These are phyloP conservation scores for Hypoxylon sp. DNA, from an alignment of 2,329 filamentous ascomycete species.

Conservation along the genomic window DNA sequence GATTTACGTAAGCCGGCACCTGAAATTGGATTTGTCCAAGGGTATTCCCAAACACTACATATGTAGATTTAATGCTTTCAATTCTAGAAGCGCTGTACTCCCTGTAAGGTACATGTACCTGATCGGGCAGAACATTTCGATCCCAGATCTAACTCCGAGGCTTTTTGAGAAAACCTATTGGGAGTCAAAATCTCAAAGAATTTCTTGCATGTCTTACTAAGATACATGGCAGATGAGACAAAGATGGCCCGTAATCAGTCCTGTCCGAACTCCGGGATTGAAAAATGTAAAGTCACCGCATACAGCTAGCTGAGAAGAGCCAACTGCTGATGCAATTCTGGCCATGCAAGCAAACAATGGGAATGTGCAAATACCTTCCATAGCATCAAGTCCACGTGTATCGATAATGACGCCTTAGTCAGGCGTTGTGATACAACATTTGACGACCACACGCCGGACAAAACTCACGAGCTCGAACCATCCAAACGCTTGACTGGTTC, in stretches of 20 bases:
- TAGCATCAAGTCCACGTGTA: not conserved
- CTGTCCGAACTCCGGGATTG: conserved; percentile 10
- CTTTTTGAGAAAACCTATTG: conserved; percentile 1
- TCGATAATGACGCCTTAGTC: conserved; percentile 32
- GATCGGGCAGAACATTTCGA: not conserved
- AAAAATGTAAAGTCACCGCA: conserved; percentile 1
- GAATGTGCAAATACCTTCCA: not conserved
- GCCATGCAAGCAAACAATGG: conserved; percentile 19
- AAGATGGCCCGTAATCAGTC: conserved; percentile 28
- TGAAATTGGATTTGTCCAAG: conserved; percentile 6
- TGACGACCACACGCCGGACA: conserved; percentile 7
- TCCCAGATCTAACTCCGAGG: not conserved
- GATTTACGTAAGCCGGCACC: conserved; percentile 37
- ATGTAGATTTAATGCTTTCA: conserved; percentile 17
- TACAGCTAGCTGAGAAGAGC: conserved; percentile 19
- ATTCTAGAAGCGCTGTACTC: conserved; percentile 17
- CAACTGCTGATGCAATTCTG: conserved; percentile 28
- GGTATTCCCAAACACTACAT: conserved; percentile 11
- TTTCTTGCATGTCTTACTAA: conserved; percentile 16
- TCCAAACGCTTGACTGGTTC: conserved; percentile 13
- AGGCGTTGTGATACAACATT: conserved; percentile 24
- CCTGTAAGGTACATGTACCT: conserved; percentile 8
- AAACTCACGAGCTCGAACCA: conserved; percentile 29
- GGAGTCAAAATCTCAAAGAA: conserved; percentile 1
- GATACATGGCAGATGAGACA: conserved; percentile 4